These are phyloP conservation scores for Saturnispora besseyi DNA, from an alignment of 805 yeast genomes.

Conservation along the genomic window DNA sequence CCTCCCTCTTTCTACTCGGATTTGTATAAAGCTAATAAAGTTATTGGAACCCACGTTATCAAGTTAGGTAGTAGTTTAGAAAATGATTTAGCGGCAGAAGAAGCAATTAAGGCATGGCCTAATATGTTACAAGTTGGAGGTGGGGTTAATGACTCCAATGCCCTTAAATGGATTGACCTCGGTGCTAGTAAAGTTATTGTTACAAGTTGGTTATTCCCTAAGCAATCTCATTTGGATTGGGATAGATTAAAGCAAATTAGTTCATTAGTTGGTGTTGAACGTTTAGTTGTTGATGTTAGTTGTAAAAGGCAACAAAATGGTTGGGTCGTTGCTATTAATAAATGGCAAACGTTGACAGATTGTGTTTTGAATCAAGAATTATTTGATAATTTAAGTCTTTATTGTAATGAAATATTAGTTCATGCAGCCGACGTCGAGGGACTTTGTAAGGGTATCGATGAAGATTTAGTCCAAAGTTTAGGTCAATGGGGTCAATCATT, in stretches of 20 bases:
- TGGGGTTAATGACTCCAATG: slow-evolving; percentile 72
- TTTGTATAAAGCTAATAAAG: slow-evolving; percentile 49
- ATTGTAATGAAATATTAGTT: slow-evolving; percentile 79
- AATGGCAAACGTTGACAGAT: slow-evolving; percentile 88
- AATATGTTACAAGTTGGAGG: slow-evolving; percentile 79
- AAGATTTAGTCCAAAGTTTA: slow-evolving; percentile 56
- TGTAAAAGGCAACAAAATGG: slow-evolving; percentile 43
- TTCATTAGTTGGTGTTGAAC: slow-evolving; percentile 48
- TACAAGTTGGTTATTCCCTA: slow-evolving; percentile 84
- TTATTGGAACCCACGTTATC: slow-evolving; percentile 84
- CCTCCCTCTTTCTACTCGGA: slow-evolving; percentile 70
- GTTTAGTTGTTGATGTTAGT: slow-evolving; percentile 82
- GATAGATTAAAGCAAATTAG: slow-evolving; percentile 45
- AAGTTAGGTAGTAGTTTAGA: slow-evolving; percentile 70
- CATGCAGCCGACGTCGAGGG: slow-evolving; percentile 99
- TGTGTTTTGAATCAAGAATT: slow-evolving; percentile 46
- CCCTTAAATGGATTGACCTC: slow-evolving; percentile 60
- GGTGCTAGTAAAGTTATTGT: slow-evolving; percentile 86
- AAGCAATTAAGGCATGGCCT: slow-evolving; percentile 74
- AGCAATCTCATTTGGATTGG: slow-evolving; percentile 39
- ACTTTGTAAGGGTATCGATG: slow-evolving; percentile 85
- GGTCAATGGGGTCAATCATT: slow-evolving; percentile 61
- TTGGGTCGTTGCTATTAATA: slow-evolving; percentile 97
- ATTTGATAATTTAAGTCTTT: slow-evolving; percentile 44
- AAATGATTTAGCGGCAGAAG: slow-evolving; percentile 75